Evolutionary conservation across 352 stramenopile genomes (phyloP).

Genomic region (Thalassiosira hispida): DNA sequence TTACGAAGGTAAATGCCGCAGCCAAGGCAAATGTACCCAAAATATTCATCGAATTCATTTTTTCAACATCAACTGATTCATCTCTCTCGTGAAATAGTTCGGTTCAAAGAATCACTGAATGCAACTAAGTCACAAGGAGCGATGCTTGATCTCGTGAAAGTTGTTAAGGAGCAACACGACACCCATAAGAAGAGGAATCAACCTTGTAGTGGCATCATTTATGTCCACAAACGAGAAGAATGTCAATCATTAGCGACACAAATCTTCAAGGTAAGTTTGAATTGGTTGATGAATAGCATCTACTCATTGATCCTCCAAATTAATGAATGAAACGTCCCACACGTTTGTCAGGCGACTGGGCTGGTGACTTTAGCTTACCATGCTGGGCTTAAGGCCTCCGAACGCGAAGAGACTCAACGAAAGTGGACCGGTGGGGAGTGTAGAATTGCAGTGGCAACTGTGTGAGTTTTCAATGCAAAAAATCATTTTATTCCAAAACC

Average conservation of each 20-base stretch:
- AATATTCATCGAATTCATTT: too few relatives aligned
- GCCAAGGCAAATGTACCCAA: too few relatives aligned
- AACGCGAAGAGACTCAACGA: conserved; percentile 71
- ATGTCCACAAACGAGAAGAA: conserved; percentile 83
- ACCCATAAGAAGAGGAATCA: conserved; percentile 34
- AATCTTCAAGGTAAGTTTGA: conserved; percentile 54
- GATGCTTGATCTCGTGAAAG: conserved; percentile 62
- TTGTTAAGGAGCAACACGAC: conserved; percentile 71
- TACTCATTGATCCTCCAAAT: too few relatives aligned
- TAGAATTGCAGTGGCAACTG: conserved; percentile 92
- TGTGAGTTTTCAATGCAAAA: conserved; percentile 96
- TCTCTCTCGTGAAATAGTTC: conserved; percentile 33
- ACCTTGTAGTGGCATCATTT: conserved; percentile 78
- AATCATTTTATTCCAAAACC: too few relatives aligned
- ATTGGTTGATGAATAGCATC: neutral
- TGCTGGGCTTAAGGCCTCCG: conserved; percentile 78
- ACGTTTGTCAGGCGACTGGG: conserved; percentile 38
- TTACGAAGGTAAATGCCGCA: conserved; percentile 42
- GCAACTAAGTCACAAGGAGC: conserved; percentile 37
- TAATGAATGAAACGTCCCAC: neutral
- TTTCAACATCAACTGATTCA: too few relatives aligned
- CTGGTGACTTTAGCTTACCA: conserved; percentile 71
- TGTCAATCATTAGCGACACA: conserved; percentile 62
- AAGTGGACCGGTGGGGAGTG: conserved; percentile 71
- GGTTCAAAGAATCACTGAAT: conserved; percentile 77